These are phyloP conservation scores for Backusella tarrabulga DNA, from an alignment of 192 early-diverging fungal genomes.

Conservation along the genomic window DNA sequence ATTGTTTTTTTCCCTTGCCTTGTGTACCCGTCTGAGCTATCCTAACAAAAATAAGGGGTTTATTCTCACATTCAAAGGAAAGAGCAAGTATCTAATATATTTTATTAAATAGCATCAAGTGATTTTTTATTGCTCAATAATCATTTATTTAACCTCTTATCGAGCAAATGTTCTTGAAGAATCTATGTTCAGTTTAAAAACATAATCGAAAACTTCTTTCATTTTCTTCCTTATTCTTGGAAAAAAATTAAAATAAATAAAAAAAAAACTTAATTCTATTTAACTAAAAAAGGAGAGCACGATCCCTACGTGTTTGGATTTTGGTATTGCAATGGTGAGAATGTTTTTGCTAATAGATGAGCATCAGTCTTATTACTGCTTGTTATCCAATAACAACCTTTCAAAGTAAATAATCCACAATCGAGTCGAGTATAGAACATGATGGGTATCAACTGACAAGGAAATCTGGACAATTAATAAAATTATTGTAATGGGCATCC, in stretches of 20 bases:
- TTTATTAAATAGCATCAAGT: neutral
- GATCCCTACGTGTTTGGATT: neutral
- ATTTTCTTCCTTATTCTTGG: neutral
- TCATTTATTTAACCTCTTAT: neutral
- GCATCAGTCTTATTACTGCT: neutral
- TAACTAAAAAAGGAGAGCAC: neutral
- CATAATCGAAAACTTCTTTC: neutral
- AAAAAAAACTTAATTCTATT: neutral
- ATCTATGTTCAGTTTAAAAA: neutral
- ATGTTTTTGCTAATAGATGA: neutral
- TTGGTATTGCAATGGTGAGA: neutral
- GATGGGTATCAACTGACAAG: neutral
- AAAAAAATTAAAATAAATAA: neutral
- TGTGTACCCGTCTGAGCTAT: neutral
- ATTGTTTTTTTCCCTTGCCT: neutral
- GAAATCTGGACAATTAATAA: neutral
- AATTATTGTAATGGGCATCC: neutral
- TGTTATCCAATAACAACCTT: neutral
- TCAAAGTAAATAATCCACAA: neutral
- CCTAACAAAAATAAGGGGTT: neutral
- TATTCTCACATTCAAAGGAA: neutral
- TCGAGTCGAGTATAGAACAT: neutral
- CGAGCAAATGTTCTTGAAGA: neutral
- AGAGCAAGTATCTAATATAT: neutral
- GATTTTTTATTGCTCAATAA: neutral